Evolutionary conservation across 2,329 filamentous ascomycete species (phyloP), one percentile per base, ranked within the genome.

Genomic region (Coniochaeta prunicola): DNA sequence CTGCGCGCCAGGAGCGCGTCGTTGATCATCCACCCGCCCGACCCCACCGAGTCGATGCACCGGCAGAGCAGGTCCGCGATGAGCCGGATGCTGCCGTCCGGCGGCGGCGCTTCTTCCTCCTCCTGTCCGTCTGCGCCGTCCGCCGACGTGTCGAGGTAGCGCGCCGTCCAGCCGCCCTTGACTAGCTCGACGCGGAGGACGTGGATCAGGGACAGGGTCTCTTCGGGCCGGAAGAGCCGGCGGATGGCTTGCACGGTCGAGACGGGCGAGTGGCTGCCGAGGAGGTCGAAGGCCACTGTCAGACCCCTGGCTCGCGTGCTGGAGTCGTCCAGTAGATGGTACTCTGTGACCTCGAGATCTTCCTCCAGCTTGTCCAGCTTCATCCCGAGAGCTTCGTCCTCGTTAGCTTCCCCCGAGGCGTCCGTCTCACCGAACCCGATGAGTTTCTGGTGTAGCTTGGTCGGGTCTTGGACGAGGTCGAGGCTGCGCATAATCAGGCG

Each of bases 41-140:
- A 80, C 1, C 89, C 89, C 17, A 93, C 82, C 0, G 90, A 86
- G 71, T 93, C 90, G 48, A 93, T 79, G 61, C 89, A 90, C 66
- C 86, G 85, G 62, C 85, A 85, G 31, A 92, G 79, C 4, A 93
- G 77, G 63, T 87, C 85, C 17, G 88, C 84, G 62, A 93, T 87
- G 42, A 90, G 81, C 17, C 83, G 79, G 63, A 92, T 87, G 57
- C 86, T 84, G 56, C 84, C 83, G 65, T 91, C 86, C 21, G 87
- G 83, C 0, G 85, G 82, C 3, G 77, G 75, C 15, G 76, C 69
- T 12, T 72, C 70, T 8, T 79, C 77, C n/a, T 75, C 73, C 26
- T 76, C 71, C 15, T 71, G n/a, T n/a, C n/a, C 66, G 40, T 82
- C 64, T 19, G 63, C 60, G 13, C 59, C 1, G 76, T 64, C 62